phyloP scores from a whole-genome alignment of 1,284 basidiomycete genomes.

The Leccinum pachyderme region DNA sequence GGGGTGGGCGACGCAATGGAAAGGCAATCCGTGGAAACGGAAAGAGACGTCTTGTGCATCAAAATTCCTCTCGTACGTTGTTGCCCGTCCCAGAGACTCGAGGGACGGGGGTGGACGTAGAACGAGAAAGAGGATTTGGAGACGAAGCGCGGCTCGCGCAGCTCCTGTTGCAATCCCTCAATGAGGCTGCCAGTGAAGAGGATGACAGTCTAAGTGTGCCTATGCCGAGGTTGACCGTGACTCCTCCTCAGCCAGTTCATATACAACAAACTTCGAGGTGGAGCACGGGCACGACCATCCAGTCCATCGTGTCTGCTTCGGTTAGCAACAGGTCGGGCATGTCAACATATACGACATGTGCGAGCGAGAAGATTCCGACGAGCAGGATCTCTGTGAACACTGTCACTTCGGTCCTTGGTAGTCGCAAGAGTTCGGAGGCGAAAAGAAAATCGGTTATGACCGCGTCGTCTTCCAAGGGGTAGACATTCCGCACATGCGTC shows the following conservation, averaged over 20 bases:
- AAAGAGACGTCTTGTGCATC: slow-evolving; percentile 25
- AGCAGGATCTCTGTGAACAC: slow-evolving; percentile 33
- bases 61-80: slow-evolving; percentile 28
- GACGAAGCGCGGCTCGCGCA: slow-evolving; percentile 31
- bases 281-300: slow-evolving; percentile 32
- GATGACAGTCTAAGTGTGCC: not conserved
- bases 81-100: slow-evolving; percentile 25
- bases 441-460: slow-evolving; percentile 29
- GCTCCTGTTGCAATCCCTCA: slow-evolving; percentile 31
- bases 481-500: slow-evolving; percentile 1
- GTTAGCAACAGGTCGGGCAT: slow-evolving; percentile 30
- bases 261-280: slow-evolving; percentile 27
- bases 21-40: slow-evolving; percentile 17
- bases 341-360: slow-evolving; percentile 31
- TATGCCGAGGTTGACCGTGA: slow-evolving; percentile 6
- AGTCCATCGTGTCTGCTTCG: slow-evolving; percentile 27
- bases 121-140: slow-evolving; percentile 25
- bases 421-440: slow-evolving; percentile 30
- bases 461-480: slow-evolving; percentile 28
- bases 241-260: slow-evolving; percentile 18
- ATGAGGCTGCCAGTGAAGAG: slow-evolving; percentile 12
- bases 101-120: slow-evolving; percentile 14
- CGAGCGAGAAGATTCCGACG: slow-evolving; percentile 27
- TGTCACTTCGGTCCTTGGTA: slow-evolving; percentile 25
- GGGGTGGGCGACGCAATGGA: slow-evolving; percentile 20